Evolutionary conservation across 768 basidiomycete genomes (phyloP).

Genomic region (Bullera alba): DNA sequence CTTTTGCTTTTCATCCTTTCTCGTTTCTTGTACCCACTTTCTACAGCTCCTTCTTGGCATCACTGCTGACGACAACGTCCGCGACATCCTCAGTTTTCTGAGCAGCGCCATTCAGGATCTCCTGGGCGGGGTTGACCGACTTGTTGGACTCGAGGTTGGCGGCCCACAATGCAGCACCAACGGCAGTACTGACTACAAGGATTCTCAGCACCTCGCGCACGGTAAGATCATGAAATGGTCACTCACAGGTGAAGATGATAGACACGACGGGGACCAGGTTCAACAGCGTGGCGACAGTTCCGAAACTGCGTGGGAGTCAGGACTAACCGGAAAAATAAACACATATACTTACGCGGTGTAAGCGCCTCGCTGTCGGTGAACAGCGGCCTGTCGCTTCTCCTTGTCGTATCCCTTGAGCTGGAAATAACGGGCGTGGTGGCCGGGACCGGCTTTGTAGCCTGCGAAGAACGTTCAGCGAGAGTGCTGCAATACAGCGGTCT

Average conservation of each 20-base stretch:
- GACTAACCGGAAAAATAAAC: neutral
- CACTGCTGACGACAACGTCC: neutral
- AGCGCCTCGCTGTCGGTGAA: constrained; percentile 53
- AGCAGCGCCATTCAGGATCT: constrained; percentile 1
- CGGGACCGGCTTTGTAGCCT: constrained; percentile 51
- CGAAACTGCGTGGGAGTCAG: constrained; percentile 50
- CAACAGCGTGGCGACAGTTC: constrained; percentile 56
- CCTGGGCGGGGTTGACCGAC: constrained; percentile 1
- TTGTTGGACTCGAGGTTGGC: constrained; percentile 55
- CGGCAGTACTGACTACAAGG: constrained; percentile 53
- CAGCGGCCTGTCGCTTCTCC: constrained; percentile 49
- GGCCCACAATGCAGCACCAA: constrained; percentile 69
- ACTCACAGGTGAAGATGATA: constrained; percentile 53
- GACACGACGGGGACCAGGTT: constrained; percentile 59
- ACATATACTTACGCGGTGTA: constrained; percentile 57
- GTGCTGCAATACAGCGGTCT: neutral
- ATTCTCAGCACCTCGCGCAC: neutral
- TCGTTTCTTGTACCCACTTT: neutral
- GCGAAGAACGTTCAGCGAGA: neutral
- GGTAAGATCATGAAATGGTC: no score
- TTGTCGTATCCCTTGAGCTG: constrained; percentile 57
- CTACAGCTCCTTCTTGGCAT: constrained; percentile 1
- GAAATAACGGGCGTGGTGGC: constrained; percentile 63
- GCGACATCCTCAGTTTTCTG: neutral
- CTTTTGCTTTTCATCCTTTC: neutral